Evolutionary conservation across 2,329 filamentous ascomycete species (phyloP).

Genomic region (Thelonectria olida): DNA sequence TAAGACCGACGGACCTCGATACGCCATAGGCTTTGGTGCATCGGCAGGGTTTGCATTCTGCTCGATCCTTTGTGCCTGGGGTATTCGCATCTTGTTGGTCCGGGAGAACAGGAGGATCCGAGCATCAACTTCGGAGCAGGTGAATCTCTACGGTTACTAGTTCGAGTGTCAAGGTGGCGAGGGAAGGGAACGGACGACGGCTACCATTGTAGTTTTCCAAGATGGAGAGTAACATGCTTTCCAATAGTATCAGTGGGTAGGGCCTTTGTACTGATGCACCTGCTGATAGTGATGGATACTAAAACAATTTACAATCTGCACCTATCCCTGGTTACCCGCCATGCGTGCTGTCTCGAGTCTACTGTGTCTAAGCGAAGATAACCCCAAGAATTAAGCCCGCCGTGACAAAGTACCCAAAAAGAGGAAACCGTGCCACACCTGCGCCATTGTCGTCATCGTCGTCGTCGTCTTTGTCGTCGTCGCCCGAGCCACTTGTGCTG

Average conservation of each 20-base stretch:
- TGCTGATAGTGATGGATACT: no score
- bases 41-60: slow-evolving; percentile 53
- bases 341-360: neutral
- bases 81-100: slow-evolving; percentile 51
- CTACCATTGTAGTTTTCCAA: no score
- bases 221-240: no score
- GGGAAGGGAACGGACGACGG: no score
- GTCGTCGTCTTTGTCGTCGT: neutral
- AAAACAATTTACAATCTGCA: no score
- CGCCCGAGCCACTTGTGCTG: neutral
- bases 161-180: neutral
- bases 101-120: slow-evolving; percentile 53
- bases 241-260: no score
- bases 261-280: no score
- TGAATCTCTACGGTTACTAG: slow-evolving; percentile 51
- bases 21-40: slow-evolving; percentile 55
- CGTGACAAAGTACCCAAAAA: neutral
- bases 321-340: no score
- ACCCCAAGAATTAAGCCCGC: neutral
- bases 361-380: neutral
- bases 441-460: neutral
- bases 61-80: slow-evolving; percentile 52
- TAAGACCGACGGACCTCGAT: slow-evolving; percentile 53
- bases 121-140: slow-evolving; percentile 43
- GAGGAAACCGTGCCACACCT: neutral